Evolutionary conservation across 495 filamentous ascomycete species (phyloP).

Genomic region (Bombardia bombarda): DNA sequence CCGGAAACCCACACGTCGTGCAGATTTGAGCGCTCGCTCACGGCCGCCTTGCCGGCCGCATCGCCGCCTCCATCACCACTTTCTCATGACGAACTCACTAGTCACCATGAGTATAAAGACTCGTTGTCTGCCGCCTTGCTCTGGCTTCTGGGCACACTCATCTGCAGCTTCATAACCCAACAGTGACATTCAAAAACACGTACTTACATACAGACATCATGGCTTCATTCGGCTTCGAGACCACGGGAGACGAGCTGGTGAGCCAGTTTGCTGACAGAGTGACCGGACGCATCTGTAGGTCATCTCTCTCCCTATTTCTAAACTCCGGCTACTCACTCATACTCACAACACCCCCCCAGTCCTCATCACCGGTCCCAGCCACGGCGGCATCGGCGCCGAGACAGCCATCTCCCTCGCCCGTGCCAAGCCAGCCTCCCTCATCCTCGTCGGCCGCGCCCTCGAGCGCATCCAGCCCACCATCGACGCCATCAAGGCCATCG

Average conservation of each 20-base stretch:
- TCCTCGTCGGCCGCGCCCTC: slow-evolving; percentile 35
- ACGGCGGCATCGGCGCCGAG: slow-evolving; percentile 36
- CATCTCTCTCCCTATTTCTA: not conserved
- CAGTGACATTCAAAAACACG: no score
- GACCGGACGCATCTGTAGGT: slow-evolving; percentile 30
- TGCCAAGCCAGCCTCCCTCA: slow-evolving; percentile 31
- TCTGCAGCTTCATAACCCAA: no score
- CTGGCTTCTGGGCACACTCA: no score
- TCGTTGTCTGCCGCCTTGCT: no score
- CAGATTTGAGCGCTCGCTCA: no score
- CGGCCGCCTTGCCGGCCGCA: not conserved
- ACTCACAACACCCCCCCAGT: slow-evolving; percentile 13
- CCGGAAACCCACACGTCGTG: no score
- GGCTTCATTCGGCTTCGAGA: slow-evolving; percentile 10
- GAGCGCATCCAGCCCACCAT: slow-evolving; percentile 32
- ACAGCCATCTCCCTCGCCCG: slow-evolving; percentile 37
- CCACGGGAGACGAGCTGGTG: slow-evolving; percentile 26
- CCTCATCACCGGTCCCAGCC: slow-evolving; percentile 44
- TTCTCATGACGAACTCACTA: no score
- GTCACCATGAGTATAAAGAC: no score
- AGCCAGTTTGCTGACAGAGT: slow-evolving; percentile 30
- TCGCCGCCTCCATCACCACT: no score
- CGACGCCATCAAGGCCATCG: slow-evolving; percentile 29
- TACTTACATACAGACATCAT: not conserved
- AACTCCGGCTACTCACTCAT: not conserved